Evolutionary conservation across 2,329 filamentous ascomycete species (phyloP), one percentile per base, ranked within the genome.

Genomic region (Botryotinia convoluta): DNA sequence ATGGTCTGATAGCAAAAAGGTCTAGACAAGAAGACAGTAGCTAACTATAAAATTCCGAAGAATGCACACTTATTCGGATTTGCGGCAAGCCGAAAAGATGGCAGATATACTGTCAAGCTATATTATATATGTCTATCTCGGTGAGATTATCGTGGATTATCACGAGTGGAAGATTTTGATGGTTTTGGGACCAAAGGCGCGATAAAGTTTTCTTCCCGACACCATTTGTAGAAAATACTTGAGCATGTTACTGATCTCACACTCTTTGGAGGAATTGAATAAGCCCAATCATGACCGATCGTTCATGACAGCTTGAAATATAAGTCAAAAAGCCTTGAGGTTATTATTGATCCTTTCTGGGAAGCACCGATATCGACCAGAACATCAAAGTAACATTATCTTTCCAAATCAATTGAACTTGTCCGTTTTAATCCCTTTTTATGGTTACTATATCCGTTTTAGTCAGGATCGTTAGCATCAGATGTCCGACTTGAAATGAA

Each of bases 401-500:
- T 65, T 67, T 37, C 45, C 44, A 14, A 42, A 37, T 72, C 3
- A 0, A 63, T 57, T 35, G 45, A 57, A 45, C 37, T 57, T 44
- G 45, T 54, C n/a, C 44, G 18, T 39, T 29, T 18, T 18, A 26
- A 45, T 32, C 62, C 54, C 22, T 14, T 45, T 45, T 39, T 20
- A 37, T 37, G 20, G 48, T 44, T 60, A 67, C 37, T 54, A 12
- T 2, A 68, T 68, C 10, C 42, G 12, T 37, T 14, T 10, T 60
- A 61, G 26, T 45, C 48, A 60, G 67, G 65, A 71, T 73, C 51
- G 9, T 26, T 26, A 59, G 32, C 42, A 60, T 69, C 35, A 69
- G 54, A 60, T 69, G 48, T 60, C 63, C 71, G 32, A 61, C 32
- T 72, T 39, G 71, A 68, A 63, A 29, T 61, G 65, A 51, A 61